phyloP scores from a whole-genome alignment of 2,329 filamentous ascomycete genomes.

The Tolypocladium ophioglossoides region DNA sequence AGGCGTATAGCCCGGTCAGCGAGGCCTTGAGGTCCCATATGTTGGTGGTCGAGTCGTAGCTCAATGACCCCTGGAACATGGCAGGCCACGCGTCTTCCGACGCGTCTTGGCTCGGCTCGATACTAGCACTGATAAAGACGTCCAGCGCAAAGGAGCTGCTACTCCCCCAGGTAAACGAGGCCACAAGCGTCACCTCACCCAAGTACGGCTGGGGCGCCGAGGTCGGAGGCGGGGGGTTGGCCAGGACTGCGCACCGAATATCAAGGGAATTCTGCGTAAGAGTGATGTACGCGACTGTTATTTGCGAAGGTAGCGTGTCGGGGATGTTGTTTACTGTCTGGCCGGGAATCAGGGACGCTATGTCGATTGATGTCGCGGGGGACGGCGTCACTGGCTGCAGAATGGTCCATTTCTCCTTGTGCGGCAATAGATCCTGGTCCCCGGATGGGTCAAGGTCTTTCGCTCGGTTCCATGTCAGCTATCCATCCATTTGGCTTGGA shows the following conservation, averaged over 20 bases:
- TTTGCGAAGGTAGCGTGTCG: slow-evolving; percentile 3
- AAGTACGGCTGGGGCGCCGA: slow-evolving; percentile 1
- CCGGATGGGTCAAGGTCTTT: background rate
- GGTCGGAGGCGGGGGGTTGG: too few relatives aligned
- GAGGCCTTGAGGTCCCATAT: slow-evolving; percentile 3
- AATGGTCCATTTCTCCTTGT: background rate
- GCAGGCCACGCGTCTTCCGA: background rate
- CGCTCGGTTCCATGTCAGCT: too few relatives aligned
- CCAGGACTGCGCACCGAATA: background rate
- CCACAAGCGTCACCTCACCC: slow-evolving; percentile 1
- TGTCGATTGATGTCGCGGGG: background rate
- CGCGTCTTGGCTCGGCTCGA: background rate
- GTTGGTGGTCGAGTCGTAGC: background rate
- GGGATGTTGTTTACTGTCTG: slow-evolving; percentile 1
- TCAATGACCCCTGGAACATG: background rate
- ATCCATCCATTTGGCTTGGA: too few relatives aligned
- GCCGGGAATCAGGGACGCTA: slow-evolving; percentile 1
- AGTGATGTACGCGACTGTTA: slow-evolving; percentile 1
- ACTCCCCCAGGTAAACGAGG: slow-evolving; percentile 1
- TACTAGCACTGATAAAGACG: background rate
- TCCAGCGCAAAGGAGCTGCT: background rate
- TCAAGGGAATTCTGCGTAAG: slow-evolving; percentile 1
- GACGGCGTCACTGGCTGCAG: background rate
- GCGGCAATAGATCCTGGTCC: background rate
- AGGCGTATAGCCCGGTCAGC: slow-evolving; percentile 2